These are phyloP conservation scores for Nakazawaea holstii DNA, from an alignment of 805 yeast genomes.

Conservation along the genomic window DNA sequence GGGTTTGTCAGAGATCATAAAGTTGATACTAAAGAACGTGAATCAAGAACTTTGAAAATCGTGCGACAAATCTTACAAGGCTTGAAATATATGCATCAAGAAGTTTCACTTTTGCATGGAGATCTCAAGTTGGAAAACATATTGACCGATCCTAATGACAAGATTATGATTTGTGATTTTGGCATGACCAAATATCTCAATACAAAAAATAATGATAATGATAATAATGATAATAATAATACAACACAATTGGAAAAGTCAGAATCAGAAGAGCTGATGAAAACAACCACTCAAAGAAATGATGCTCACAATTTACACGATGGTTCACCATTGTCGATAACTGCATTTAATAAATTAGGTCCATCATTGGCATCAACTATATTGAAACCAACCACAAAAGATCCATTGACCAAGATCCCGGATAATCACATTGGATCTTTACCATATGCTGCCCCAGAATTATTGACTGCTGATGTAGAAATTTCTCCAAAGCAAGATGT, in stretches of 20 bases:
- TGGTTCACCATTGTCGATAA: constrained; percentile 25
- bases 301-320: constrained; percentile 14
- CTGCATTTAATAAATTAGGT: constrained; percentile 21
- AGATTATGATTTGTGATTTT: constrained; percentile 74
- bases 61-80: constrained; percentile 54
- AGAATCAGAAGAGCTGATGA: constrained; percentile 8
- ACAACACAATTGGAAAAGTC: constrained; percentile 14
- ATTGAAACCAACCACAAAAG: constrained; percentile 7
- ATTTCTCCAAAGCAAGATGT: constrained; percentile 70
- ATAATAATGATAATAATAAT: constrained; percentile 8
- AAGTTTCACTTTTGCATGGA: constrained; percentile 66
- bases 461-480: constrained; percentile 49
- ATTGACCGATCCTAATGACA: constrained; percentile 41
- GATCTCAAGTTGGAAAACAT: constrained; percentile 83
- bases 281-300: neutral
- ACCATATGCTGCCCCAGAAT: constrained; percentile 91
- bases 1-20: constrained; percentile 35
- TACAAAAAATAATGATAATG: neutral
- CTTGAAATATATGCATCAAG: constrained; percentile 56
- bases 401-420: constrained; percentile 28
- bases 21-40: constrained; percentile 28
- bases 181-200: constrained; percentile 56
- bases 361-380: constrained; percentile 21
- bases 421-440: constrained; percentile 79
- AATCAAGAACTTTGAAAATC: constrained; percentile 29